These are phyloP conservation scores for Diaporthe capsici DNA, from an alignment of 2,329 filamentous ascomycete species.

Conservation along the genomic window DNA sequence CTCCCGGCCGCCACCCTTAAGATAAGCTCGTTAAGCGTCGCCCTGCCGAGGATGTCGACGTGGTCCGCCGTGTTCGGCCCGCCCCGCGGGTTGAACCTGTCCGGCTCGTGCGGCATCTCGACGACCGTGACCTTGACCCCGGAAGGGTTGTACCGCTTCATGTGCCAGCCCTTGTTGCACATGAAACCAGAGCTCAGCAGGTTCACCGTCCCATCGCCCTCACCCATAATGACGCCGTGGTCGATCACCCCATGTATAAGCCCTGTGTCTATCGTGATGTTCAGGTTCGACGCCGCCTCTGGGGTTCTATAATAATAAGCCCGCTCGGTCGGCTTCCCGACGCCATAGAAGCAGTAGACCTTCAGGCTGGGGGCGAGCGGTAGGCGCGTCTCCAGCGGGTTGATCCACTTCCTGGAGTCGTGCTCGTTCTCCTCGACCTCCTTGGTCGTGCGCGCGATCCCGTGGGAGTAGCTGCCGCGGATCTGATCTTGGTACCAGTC, in stretches of 20 bases:
- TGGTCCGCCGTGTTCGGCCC: slow-evolving; percentile 85
- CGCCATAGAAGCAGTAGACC: slow-evolving; percentile 97
- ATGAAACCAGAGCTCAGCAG: slow-evolving; percentile 95
- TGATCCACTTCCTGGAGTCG: slow-evolving; percentile 90
- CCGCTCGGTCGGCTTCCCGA: slow-evolving; percentile 93
- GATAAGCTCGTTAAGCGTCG: slow-evolving; percentile 91
- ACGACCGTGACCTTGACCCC: slow-evolving; percentile 85
- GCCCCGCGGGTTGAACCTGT: slow-evolving; percentile 87
- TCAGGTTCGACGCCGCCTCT: slow-evolving; percentile 78
- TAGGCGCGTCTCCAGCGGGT: slow-evolving; percentile 86
- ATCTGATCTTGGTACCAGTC: slow-evolving; percentile 87
- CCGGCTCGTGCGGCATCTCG: slow-evolving; percentile 97
- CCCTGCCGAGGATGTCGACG: slow-evolving; percentile 93
- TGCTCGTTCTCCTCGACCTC: slow-evolving; percentile 88
- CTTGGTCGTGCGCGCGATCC: slow-evolving; percentile 82
- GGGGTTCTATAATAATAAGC: slow-evolving; percentile 88
- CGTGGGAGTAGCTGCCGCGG: slow-evolving; percentile 84
- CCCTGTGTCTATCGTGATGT: slow-evolving; percentile 80
- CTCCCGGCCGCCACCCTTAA: slow-evolving; percentile 87
- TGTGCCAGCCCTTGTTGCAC: slow-evolving; percentile 95
- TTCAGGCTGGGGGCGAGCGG: slow-evolving; percentile 91
- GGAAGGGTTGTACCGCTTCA: slow-evolving; percentile 93
- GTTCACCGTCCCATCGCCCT: slow-evolving; percentile 96
- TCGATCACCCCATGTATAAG: slow-evolving; percentile 75
- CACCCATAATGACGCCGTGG: slow-evolving; percentile 93